Evolutionary conservation across 1,284 basidiomycete species (phyloP).

Genomic region (Ganoderma lucidum): DNA sequence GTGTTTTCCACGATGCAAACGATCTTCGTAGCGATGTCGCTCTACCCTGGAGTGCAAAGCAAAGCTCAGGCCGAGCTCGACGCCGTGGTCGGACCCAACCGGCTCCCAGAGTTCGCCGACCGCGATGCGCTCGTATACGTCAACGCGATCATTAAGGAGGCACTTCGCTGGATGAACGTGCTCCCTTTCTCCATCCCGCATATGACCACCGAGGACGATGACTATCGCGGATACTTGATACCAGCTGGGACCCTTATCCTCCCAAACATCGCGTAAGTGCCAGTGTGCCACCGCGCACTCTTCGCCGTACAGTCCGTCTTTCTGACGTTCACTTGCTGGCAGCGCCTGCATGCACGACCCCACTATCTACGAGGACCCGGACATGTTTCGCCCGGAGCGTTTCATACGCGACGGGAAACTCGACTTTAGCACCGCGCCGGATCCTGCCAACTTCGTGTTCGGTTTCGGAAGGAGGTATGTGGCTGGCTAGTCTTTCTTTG

Average conservation of each 20-base stretch:
- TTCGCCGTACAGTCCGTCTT: neutral
- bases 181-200: slow-evolving; percentile 25
- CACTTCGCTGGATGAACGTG: slow-evolving; percentile 33
- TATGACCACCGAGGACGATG: slow-evolving; percentile 25
- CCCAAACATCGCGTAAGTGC: slow-evolving; percentile 38
- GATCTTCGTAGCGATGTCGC: slow-evolving; percentile 46
- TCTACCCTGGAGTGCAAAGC: slow-evolving; percentile 43
- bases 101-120: slow-evolving; percentile 33
- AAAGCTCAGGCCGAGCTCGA: slow-evolving; percentile 44
- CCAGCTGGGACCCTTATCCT: slow-evolving; percentile 33
- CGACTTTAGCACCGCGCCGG: neutral
- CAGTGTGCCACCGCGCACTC: neutral
- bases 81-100: slow-evolving; percentile 35
- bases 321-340: neutral
- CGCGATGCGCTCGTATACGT: slow-evolving; percentile 31
- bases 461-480: slow-evolving; percentile 6
- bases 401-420: slow-evolving; percentile 5
- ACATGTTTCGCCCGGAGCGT: neutral
- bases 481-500: too few species aligned
- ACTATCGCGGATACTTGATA: slow-evolving; percentile 33
- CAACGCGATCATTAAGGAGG: slow-evolving; percentile 34
- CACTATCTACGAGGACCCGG: neutral
- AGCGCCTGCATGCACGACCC: slow-evolving; percentile 6
- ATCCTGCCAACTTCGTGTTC: neutral
- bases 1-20: slow-evolving; percentile 35